Evolutionary conservation across 768 basidiomycete species (phyloP).

Genomic region (Rhodotorula taiwanensis): DNA sequence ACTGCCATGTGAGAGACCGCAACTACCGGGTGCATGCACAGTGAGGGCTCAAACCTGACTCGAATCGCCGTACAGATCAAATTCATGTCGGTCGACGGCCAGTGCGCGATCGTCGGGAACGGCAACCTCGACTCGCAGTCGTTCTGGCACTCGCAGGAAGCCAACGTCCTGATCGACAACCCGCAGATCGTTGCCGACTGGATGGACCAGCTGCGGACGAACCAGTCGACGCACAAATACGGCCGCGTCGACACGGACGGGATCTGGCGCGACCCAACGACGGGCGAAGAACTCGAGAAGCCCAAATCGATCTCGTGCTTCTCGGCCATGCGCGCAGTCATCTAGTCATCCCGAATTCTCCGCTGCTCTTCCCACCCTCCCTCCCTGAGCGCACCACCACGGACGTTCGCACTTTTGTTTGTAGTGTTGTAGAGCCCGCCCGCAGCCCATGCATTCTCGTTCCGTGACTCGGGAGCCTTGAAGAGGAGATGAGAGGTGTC

Average conservation of each 20-base stretch:
- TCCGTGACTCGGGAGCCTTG: too few relatives aligned
- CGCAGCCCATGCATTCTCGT: too few relatives aligned
- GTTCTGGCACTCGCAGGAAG: conserved; percentile 66
- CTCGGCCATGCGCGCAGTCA: conserved; percentile 26
- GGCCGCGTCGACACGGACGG: conserved; percentile 53
- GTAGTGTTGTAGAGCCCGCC: too few relatives aligned
- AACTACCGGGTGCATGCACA: background rate
- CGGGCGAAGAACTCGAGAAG: conserved; percentile 46
- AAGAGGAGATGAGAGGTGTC: too few relatives aligned
- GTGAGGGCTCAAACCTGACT: background rate
- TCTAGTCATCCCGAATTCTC: too few relatives aligned
- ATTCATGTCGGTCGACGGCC: conserved; percentile 61
- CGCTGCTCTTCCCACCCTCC: too few relatives aligned
- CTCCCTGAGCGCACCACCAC: too few relatives aligned
- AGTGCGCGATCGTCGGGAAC: conserved; percentile 61
- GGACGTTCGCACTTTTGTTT: too few relatives aligned
- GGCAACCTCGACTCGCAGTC: conserved; percentile 57
- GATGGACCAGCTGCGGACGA: conserved; percentile 53
- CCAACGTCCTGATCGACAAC: conserved; percentile 60
- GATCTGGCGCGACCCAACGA: conserved; percentile 54
- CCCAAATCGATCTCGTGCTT: conserved; percentile 23
- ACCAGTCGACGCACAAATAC: conserved; percentile 56
- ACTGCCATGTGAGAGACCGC: conserved; percentile 52
- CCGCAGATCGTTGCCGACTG: conserved; percentile 54
- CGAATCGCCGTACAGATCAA: conserved; percentile 48